A percentile compares a stretch with the other conserved stretches of the same genome.
phyloP scores from a whole-genome alignment of 2,329 filamentous ascomycete genomes.

The Tolypocladium tundrense region DNA sequence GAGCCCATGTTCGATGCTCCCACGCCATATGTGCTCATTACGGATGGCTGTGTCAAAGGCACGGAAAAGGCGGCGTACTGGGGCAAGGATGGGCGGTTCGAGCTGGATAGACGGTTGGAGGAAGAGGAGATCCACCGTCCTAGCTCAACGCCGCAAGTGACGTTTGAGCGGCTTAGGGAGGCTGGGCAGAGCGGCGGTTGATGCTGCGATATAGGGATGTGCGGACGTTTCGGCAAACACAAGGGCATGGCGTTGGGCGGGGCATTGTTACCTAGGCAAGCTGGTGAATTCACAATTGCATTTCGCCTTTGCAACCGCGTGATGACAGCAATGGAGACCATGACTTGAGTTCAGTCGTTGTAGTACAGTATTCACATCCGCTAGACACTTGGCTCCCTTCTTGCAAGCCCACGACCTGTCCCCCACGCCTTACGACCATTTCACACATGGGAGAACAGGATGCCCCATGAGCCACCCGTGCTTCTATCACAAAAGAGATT shows the following conservation, averaged over 20 bases:
- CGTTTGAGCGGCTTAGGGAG: slow-evolving; percentile 33
- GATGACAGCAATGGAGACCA: slow-evolving; percentile 16
- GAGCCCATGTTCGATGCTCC: slow-evolving; percentile 78
- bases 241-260: not conserved
- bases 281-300: slow-evolving; percentile 5
- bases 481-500: slow-evolving; percentile 25
- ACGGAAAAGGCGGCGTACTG: slow-evolving; percentile 50
- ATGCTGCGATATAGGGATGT: slow-evolving; percentile 6
- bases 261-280: slow-evolving; percentile 1
- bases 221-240: not conserved
- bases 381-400: slow-evolving; percentile 15
- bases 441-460: slow-evolving; percentile 23
- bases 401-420: slow-evolving; percentile 5
- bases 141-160: slow-evolving; percentile 8
- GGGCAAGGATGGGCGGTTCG: slow-evolving; percentile 60
- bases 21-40: slow-evolving; percentile 64
- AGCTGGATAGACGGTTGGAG: slow-evolving; percentile 56
- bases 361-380: slow-evolving; percentile 35
- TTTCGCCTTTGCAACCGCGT: slow-evolving; percentile 5
- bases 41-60: slow-evolving; percentile 56
- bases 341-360: slow-evolving; percentile 26
- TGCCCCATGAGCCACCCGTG: slow-evolving; percentile 17
- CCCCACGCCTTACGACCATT: slow-evolving; percentile 19
- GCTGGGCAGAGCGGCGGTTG: slow-evolving; percentile 38
- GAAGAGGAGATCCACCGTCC: slow-evolving; percentile 43